Evolutionary conservation across 2,329 filamentous ascomycete genomes (phyloP).

Genomic region (Endocalyx cinctus): DNA sequence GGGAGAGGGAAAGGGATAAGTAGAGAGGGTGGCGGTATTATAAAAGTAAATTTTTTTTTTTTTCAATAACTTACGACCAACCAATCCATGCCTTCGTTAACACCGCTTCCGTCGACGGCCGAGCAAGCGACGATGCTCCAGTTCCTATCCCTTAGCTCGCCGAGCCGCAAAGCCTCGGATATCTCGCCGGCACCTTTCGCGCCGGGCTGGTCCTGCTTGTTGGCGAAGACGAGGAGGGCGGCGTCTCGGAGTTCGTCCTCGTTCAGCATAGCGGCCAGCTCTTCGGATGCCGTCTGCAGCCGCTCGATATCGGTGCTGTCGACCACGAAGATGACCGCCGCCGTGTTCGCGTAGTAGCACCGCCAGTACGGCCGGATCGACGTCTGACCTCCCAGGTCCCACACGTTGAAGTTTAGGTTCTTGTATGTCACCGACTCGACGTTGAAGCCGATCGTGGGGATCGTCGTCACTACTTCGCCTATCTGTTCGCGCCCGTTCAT

Average conservation of each 20-base stretch:
- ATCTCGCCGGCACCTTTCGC: constrained; percentile 97
- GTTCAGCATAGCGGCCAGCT: constrained; percentile 90
- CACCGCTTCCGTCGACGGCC: constrained; percentile 89
- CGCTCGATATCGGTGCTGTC: constrained; percentile 97
- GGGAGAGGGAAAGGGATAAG: background rate
- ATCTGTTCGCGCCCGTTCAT: too few species aligned
- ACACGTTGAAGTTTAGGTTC: constrained; percentile 98
- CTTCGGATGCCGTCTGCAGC: constrained; percentile 85
- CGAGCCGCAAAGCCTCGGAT: constrained; percentile 83
- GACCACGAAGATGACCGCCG: constrained; percentile 97
- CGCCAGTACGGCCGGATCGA: constrained; percentile 98
- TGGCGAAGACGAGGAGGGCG: constrained; percentile 89
- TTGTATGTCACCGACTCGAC: constrained; percentile 98
- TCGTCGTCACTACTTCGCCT: constrained; percentile 97
- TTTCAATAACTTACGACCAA: constrained; percentile 62
- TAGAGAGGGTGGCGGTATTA: background rate
- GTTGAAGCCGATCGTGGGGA: constrained; percentile 98
- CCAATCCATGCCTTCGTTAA: constrained; percentile 99
- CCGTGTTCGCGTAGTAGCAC: constrained; percentile 98
- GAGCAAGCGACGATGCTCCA: constrained; percentile 99
- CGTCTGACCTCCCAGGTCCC: constrained; percentile 98
- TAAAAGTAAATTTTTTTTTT: constrained; percentile 1
- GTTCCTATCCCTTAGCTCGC: constrained; percentile 90
- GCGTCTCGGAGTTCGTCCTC: constrained; percentile 96
- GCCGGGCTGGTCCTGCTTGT: constrained; percentile 97